These are phyloP conservation scores for Colletotrichum tamarilloi DNA, from an alignment of 2,329 filamentous ascomycete genomes.

Conservation along the genomic window DNA sequence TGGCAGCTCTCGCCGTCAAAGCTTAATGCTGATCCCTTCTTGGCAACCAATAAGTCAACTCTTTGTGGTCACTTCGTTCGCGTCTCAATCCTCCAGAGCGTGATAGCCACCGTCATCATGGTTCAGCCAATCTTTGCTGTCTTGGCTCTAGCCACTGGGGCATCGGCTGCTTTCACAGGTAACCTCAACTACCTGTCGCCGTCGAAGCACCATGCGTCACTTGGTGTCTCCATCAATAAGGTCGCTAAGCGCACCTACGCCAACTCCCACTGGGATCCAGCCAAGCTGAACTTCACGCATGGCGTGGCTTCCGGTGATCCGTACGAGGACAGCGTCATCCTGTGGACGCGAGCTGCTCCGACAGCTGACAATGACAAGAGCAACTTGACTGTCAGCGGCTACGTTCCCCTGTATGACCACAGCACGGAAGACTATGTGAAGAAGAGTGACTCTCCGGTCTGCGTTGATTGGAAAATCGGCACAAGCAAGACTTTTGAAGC, in stretches of 20 bases:
- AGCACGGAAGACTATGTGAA: conserved; percentile 60
- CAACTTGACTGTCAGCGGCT: conserved; percentile 55
- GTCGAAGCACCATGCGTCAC: conserved; percentile 69
- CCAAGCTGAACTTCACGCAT: conserved; percentile 71
- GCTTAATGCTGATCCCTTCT: neutral
- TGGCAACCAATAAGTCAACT: neutral
- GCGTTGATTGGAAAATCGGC: conserved; percentile 73
- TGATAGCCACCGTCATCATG: neutral
- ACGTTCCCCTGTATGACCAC: conserved; percentile 56
- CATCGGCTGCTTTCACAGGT: conserved; percentile 35
- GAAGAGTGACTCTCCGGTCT: conserved; percentile 65
- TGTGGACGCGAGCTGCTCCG: conserved; percentile 61
- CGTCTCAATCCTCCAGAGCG: neutral
- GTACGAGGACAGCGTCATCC: conserved; percentile 68
- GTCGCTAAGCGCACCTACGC: conserved; percentile 65
- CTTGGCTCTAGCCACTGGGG: conserved; percentile 6
- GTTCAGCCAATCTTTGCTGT: neutral
- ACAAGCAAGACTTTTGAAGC: conserved; percentile 52
- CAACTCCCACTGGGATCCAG: conserved; percentile 53
- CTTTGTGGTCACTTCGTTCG: too few species aligned
- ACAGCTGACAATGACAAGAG: conserved; percentile 57
- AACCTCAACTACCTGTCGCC: conserved; percentile 78
- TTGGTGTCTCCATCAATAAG: conserved; percentile 73
- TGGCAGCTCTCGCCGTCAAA: neutral
- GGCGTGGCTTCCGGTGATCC: conserved; percentile 65